Base-by-base conservation (phyloP, 495 filamentous ascomycete genomes). In the Rusavskia elegans region DNA sequence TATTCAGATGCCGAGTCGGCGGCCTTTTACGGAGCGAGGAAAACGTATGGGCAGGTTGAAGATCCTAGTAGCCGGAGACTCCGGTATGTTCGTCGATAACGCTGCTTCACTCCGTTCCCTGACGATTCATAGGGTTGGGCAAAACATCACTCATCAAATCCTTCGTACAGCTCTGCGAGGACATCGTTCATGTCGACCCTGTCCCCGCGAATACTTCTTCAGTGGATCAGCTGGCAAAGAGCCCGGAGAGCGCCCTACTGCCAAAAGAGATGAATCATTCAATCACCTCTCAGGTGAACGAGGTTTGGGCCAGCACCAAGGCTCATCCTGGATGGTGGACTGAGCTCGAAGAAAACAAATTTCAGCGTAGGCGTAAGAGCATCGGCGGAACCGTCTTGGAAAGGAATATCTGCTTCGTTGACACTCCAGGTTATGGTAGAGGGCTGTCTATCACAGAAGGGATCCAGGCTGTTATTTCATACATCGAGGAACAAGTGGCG, bases 251-350 rank as follows among this genome's bases (percentile, higher is more conserved):
- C 55, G 54, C 48, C 51, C 54, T 56, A 61, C 54, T 64, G 56
- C 45, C 66, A 58, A 55, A 60, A 52, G 53, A 58, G 49, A 48
- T 63, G 42, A 42, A 52, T 29, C 63, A 39, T 39, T 56, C 63
- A 35, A 35, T 7, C 27, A 83, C 76, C 44, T 60, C 61, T 45
- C 55, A 69, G 16, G 81, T 92, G 50, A 81, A 79, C 9, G 93
- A 96, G 64, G 80, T 95, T 14, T 84, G 85, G 67, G 93, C 92
- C 45, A 96, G 90, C 61, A 96, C 92, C 14, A 85, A 85, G 59
- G 78, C 92, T 51, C 95, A 94, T 67, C 92, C 93, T 2, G 64
- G 79, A 36, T 97, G 92, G 92, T 96, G 88, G 88, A 84, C 85
- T n/a, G 87, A 93, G 57, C 63, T 89, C 49, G 87, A 93, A 38